A percentile compares a stretch with the other conserved stretches of the same genome.
phyloP scores from a whole-genome alignment of 495 filamentous ascomycete genomes.

The Astrothelium macrocarpum region DNA sequence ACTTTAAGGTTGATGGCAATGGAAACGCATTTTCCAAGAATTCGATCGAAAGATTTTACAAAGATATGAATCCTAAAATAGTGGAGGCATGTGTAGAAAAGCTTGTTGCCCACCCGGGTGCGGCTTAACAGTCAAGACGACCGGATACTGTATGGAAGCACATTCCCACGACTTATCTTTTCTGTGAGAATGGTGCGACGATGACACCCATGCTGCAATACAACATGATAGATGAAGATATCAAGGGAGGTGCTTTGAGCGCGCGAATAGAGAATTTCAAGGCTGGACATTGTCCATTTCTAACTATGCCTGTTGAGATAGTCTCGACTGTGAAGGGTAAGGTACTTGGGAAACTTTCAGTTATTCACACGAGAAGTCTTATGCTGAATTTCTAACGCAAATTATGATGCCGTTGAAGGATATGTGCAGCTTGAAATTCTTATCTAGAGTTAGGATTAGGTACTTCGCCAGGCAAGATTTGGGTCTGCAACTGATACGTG shows the following conservation, averaged over 20 bases:
- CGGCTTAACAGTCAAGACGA: not conserved
- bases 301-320: constrained; percentile 11
- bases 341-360: not conserved
- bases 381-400: too few relatives aligned
- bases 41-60: constrained; percentile 1
- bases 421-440: too few relatives aligned
- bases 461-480: too few relatives aligned
- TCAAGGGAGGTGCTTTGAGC: not conserved
- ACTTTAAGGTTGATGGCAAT: not conserved
- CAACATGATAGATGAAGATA: constrained; percentile 20
- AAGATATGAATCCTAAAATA: not conserved
- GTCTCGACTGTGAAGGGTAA: not conserved
- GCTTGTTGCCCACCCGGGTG: not conserved
- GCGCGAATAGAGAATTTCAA: constrained; percentile 11
- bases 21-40: not conserved
- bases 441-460: too few relatives aligned
- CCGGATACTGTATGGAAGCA: constrained; percentile 33
- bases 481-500: too few relatives aligned
- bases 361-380: not conserved
- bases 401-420: too few relatives aligned
- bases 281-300: constrained; percentile 13
- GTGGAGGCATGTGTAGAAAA: not conserved
- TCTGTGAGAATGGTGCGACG: constrained; percentile 38
- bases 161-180: constrained; percentile 39
- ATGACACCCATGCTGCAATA: constrained; percentile 33